Evolutionary conservation across 352 stramenopile species (phyloP).

Genomic region (Hyaloperonospora arabidopsidis): DNA sequence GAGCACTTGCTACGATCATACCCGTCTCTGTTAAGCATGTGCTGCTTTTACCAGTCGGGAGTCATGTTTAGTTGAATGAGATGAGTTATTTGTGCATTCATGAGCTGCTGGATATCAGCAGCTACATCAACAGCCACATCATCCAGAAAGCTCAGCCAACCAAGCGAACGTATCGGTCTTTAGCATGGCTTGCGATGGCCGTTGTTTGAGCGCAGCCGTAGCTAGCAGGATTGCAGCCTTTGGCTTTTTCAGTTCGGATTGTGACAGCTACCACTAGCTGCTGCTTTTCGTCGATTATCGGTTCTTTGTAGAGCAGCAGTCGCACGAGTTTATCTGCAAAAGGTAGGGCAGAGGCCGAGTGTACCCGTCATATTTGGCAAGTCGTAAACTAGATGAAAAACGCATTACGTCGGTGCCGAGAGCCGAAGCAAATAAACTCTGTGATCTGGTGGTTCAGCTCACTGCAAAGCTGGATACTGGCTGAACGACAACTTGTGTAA

Average conservation of each 20-base stretch:
- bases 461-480: slow-evolving; percentile 37
- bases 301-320: slow-evolving; percentile 71
- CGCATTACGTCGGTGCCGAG: slow-evolving; percentile 58
- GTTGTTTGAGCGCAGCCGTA: slow-evolving; percentile 14
- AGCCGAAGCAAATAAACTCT: slow-evolving; percentile 43
- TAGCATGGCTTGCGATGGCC: slow-evolving; percentile 29
- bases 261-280: slow-evolving; percentile 23
- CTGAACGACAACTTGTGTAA: slow-evolving; percentile 66
- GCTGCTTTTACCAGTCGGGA: slow-evolving; percentile 64
- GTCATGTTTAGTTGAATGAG: slow-evolving; percentile 46
- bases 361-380: slow-evolving; percentile 55
- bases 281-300: slow-evolving; percentile 57
- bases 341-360: slow-evolving; percentile 33
- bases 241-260: slow-evolving; percentile 19
- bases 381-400: slow-evolving; percentile 68
- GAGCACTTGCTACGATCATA: slow-evolving; percentile 73
- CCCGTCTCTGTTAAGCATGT: slow-evolving; percentile 79
- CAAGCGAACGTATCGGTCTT: slow-evolving; percentile 62
- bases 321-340: slow-evolving; percentile 63
- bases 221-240: slow-evolving; percentile 13
- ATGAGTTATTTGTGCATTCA: slow-evolving; percentile 29
- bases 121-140: slow-evolving; percentile 33
- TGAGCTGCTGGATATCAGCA: slow-evolving; percentile 21
- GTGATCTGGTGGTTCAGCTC: slow-evolving; percentile 47
- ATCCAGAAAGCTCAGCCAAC: slow-evolving; percentile 55